A percentile compares a stretch with the other conserved stretches of the same genome.
These are phyloP conservation scores for Cornus controversa DNA, from an alignment of 148 eudicot species.

Conservation along the genomic window DNA sequence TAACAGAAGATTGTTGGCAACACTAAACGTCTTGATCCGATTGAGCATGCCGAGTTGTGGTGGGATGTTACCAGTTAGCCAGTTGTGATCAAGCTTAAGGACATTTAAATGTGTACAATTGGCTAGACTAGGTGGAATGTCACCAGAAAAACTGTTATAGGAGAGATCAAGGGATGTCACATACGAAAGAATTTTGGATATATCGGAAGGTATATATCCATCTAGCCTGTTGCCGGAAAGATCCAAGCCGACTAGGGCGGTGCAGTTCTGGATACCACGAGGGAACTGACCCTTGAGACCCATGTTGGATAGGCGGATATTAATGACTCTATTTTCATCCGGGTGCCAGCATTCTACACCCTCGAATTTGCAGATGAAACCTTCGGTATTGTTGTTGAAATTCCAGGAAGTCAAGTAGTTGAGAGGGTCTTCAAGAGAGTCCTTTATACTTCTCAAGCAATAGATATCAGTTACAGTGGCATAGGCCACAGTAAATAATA, in stretches of 20 bases:
- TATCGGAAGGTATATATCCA: constrained; percentile 39
- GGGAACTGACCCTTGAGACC: constrained; percentile 44
- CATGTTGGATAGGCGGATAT: constrained; percentile 36
- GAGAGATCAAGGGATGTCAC: constrained; percentile 40
- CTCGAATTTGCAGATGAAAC: constrained; percentile 37
- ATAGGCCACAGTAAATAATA: constrained; percentile 22
- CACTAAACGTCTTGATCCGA: constrained; percentile 35
- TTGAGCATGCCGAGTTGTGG: constrained; percentile 23
- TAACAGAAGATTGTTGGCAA: constrained; percentile 35
- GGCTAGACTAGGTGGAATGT: constrained; percentile 25
- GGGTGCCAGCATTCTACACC: constrained; percentile 52
- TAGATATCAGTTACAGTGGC: constrained; percentile 38
- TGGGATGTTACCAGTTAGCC: constrained; percentile 42
- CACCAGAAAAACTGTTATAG: constrained; percentile 28
- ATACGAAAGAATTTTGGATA: constrained; percentile 19
- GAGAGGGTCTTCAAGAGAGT: constrained; percentile 30
- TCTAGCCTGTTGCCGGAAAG: constrained; percentile 30
- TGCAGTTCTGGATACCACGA: constrained; percentile 29
- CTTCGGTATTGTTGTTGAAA: constrained; percentile 39
- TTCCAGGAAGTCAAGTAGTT: constrained; percentile 38
- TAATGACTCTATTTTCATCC: constrained; percentile 38
- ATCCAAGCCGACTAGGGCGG: constrained; percentile 37
- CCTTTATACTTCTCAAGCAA: constrained; percentile 25
- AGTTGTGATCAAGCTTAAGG: constrained; percentile 32
- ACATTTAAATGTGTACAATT: constrained; percentile 39